A percentile compares a stretch with the other conserved stretches of the same genome.
phyloP scores from a whole-genome alignment of 768 basidiomycete species.

The Tylopilus plumbeoviolaceoides region DNA sequence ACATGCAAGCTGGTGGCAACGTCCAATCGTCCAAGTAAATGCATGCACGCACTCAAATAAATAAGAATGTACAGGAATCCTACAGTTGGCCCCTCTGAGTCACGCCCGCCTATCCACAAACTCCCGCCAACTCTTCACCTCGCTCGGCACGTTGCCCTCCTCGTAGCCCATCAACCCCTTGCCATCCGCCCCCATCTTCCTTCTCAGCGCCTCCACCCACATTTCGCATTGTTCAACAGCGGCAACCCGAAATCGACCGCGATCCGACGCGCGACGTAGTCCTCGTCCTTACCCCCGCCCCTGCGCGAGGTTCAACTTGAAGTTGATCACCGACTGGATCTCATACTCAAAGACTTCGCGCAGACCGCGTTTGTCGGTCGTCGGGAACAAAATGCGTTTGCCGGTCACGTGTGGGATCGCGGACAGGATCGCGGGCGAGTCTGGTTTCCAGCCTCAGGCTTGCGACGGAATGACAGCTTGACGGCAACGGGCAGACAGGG shows the following conservation, averaged over 20 bases:
- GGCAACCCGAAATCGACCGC: conserved; percentile 96
- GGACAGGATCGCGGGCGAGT: conserved; percentile 71
- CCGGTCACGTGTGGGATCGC: conserved; percentile 69
- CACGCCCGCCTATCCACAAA: conserved; percentile 74
- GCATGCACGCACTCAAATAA: too few species aligned
- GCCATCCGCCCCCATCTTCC: conserved; percentile 75
- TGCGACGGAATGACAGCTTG: too few species aligned
- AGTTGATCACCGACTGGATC: conserved; percentile 94
- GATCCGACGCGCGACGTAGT: conserved; percentile 95
- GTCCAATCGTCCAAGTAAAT: too few species aligned
- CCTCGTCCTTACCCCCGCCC: conserved; percentile 85
- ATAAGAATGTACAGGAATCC: too few species aligned
- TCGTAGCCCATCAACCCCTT: conserved; percentile 63
- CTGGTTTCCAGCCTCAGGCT: too few species aligned
- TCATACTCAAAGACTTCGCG: conserved; percentile 93
- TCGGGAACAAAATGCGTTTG: conserved; percentile 94
- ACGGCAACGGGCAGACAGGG: too few species aligned
- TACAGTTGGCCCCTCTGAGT: too few species aligned
- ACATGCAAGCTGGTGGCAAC: too few species aligned
- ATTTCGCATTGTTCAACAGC: conserved; percentile 84
- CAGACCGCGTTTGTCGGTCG: conserved; percentile 91
- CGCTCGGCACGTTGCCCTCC: conserved; percentile 86
- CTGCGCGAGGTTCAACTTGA: conserved; percentile 79
- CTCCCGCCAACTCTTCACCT: conserved; percentile 90
- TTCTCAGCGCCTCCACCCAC: conserved; percentile 87